These are phyloP conservation scores for Xylaria arbuscula DNA, from an alignment of 2,329 filamentous ascomycete genomes.

Conservation along the genomic window DNA sequence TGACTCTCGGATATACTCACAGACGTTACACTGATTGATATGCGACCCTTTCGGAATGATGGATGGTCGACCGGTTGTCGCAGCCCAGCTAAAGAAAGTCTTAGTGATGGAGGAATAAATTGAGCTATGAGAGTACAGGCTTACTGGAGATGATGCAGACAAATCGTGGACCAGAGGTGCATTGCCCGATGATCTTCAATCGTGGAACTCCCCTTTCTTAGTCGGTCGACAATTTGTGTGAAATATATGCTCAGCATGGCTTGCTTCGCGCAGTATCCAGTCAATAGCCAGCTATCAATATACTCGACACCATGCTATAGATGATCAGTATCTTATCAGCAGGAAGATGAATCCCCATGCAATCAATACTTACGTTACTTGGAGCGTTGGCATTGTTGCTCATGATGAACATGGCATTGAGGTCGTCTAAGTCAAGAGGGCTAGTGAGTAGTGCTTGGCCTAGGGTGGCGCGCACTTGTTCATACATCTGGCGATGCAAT, in stretches of 20 bases:
- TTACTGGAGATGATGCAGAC: constrained; percentile 53
- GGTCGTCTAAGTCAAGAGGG: constrained; percentile 55
- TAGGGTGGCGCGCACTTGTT: constrained; percentile 53
- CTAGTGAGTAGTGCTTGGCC: constrained; percentile 55
- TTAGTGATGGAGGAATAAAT: neutral
- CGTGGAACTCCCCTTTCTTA: constrained; percentile 49
- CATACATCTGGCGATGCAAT: constrained; percentile 53
- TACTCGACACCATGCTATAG: constrained; percentile 52
- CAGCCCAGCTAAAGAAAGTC: constrained; percentile 52
- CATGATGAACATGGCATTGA: constrained; percentile 56
- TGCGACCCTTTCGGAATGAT: constrained; percentile 52
- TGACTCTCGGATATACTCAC: constrained; percentile 12
- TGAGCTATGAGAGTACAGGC: constrained; percentile 8
- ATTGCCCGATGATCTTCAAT: constrained; percentile 51
- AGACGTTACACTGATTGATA: constrained; percentile 54
- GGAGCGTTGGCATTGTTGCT: constrained; percentile 51
- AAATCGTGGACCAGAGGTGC: constrained; percentile 53
- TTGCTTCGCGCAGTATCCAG: constrained; percentile 56
- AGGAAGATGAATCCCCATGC: neutral
- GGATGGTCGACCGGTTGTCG: constrained; percentile 55
- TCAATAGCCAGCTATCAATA: constrained; percentile 57
- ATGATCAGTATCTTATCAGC: constrained; percentile 5
- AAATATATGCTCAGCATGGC: constrained; percentile 58
- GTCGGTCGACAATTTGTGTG: constrained; percentile 54
- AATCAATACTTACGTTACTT: constrained; percentile 42